Evolutionary conservation across 306 rosid genomes (phyloP), one percentile per base, ranked within the genome.

Genomic region (Vicia faba): DNA sequence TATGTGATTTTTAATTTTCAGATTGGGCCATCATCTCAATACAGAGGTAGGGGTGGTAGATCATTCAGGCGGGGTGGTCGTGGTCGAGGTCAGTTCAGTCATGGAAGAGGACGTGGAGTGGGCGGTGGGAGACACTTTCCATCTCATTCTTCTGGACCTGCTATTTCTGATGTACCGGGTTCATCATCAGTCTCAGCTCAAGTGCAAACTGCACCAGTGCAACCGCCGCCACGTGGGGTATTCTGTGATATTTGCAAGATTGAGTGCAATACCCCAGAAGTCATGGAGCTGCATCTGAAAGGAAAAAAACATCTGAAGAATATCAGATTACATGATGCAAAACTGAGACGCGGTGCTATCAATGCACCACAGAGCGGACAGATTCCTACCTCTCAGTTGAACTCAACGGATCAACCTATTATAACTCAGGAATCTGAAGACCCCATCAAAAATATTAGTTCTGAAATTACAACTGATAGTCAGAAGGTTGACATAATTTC

Each of bases 221-320:
- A 69, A 69, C 81, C 38, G 31, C 81, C 77, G 26, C 75, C 85
- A 11, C 83, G 71, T 12, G 63, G 72, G 66, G 82, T 71, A 16
- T 87, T 84, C 81, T 89, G 96, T 80, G 97, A 91, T 75, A 83
- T 90, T 79, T 90, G 97, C 76, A 79, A 87, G 81, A 88, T 85
- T 69, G 91, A 84, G 83, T 91, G 97, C 87, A 91, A 87, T 83
- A 69, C 87, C 71, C 80, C 50, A 11, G 92, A 91, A 78, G 83
- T 88, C 77, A 76, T 91, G 71, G 95, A 87, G 89, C 83, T 77
- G 75, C 97, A 91, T 78, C 83, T 77, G 78, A 84, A 82, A 54
- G 97, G 97, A 70, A 91, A 86, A 85, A 79, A 84, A 49, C 97
- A 91, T 76, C 75, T 84, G 79, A 91, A 91, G 84, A 86, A 82